Conservation (phyloP, 305 asterid species). For the Fraxinus velutina region DNA sequence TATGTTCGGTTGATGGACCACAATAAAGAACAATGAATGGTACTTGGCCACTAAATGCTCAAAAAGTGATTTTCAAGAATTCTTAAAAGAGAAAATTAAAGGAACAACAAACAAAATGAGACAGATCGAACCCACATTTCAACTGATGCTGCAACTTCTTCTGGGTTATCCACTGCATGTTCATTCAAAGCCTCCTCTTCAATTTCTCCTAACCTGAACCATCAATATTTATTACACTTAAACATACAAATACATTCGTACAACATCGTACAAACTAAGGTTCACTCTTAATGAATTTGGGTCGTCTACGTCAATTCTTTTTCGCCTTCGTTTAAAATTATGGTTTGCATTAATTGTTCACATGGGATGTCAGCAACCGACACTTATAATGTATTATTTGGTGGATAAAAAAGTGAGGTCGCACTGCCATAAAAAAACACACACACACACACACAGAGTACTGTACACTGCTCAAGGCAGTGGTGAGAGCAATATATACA, state of each 20-base stretch:
- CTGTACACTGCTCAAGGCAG: constrained; percentile 20
- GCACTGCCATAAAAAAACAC: background rate
- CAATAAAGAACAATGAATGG: background rate
- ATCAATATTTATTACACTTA: background rate
- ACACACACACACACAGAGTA: background rate
- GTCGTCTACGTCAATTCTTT: background rate
- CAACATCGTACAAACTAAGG: background rate
- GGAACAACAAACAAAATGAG: background rate
- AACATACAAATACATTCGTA: background rate
- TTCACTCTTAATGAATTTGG: background rate
- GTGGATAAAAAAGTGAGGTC: background rate
- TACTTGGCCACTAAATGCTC: background rate
- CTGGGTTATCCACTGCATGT: constrained; percentile 50
- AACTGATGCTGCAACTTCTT: constrained; percentile 47
- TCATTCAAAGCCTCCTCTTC: constrained; percentile 35
- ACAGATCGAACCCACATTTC: constrained; percentile 35
- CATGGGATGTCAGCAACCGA: constrained; percentile 45
- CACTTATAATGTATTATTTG: constrained; percentile 8
- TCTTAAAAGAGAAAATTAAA: background rate
- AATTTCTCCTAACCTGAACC: constrained; percentile 37
- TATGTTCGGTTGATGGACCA: background rate
- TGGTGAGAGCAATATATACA: constrained; percentile 11
- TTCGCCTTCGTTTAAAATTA: background rate
- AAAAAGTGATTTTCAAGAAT: background rate
- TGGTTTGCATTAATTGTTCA: constrained; percentile 13